Evolutionary conservation across 768 basidiomycete species (phyloP), one percentile per base, ranked within the genome.

Genomic region (Mycena filopes): DNA sequence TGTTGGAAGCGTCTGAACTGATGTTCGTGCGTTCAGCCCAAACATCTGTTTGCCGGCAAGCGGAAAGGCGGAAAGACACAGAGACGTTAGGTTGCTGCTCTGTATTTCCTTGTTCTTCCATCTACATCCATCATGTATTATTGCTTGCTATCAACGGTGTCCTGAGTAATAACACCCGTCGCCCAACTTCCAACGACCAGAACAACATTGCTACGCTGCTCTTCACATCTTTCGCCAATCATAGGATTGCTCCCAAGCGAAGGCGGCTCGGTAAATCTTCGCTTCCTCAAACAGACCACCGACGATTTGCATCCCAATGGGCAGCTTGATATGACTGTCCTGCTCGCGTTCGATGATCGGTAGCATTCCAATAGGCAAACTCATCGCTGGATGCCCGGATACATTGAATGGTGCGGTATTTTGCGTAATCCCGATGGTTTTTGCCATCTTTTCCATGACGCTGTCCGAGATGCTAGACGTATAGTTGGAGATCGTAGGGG

Each of bases 31-130:
- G 66, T 68, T 25, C 65, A 95, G 94, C 94, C 94, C 51, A 95
- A 93, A 76, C 93, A 95, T 81, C 78, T 96, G 62, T 95, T 89
- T 73, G 78, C 93, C 62, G 94, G 94, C 28, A 95, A 96, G 78
- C 88, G 94, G 70, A 91, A 93, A 75, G 86, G 79, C 26, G 94
- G 94, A 71, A 95, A 95, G 81, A 95, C 93, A 48, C 82, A 87
- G 75, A 87, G 94, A 76, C 83, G 91, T 76, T 93, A 78, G 85
- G 50, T 23, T 50, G 8, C 45, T 40, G 23, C 21, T 54, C 16
- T 2, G 23, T 31, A 26, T 3, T 20, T 62, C 21, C 26, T 43
- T 13, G 57, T 25, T 50, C 8, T 36, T 21, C 3, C 48, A 10
- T 54, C 23, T 55, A 29, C 45, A 54, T n/a, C 33, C 36, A 47